Conservation (phyloP, 257 asterid species). For the Verbena officinalis region DNA sequence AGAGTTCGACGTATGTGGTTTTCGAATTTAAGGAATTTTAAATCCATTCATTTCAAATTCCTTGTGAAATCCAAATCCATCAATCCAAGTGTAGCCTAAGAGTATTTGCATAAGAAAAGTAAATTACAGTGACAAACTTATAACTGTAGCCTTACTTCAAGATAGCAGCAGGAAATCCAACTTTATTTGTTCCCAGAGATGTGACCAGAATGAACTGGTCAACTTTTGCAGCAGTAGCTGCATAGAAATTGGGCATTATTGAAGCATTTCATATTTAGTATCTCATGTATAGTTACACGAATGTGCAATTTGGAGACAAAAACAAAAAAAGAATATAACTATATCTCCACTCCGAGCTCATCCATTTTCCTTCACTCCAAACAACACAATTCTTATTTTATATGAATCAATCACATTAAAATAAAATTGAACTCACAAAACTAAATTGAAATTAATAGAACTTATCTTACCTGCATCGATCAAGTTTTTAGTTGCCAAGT, state of each 20-base stretch:
- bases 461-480: constrained; percentile 76
- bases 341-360: not conserved
- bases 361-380: not conserved
- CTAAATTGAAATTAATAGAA: constrained; percentile 18
- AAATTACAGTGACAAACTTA: constrained; percentile 4
- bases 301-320: not conserved
- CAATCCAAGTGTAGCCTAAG: constrained; percentile 11
- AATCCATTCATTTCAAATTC: too few relatives aligned
- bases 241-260: constrained; percentile 27
- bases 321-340: constrained; percentile 5
- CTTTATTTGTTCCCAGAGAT: constrained; percentile 91
- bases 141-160: constrained; percentile 62
- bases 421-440: not conserved
- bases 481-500: constrained; percentile 81
- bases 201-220: constrained; percentile 86
- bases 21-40: too few relatives aligned
- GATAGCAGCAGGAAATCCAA: constrained; percentile 95
- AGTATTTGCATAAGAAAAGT: constrained; percentile 14
- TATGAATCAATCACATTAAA: not conserved
- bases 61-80: too few relatives aligned
- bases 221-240: constrained; percentile 81
- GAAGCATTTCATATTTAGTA: constrained; percentile 13
- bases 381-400: not conserved
- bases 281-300: not conserved
- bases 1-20: too few relatives aligned